Percentiles rank a stretch among this genome's conserved stretches.
These are phyloP conservation scores for Scheffersomyces amazonensis DNA, from an alignment of 805 yeast genomes.

Conservation along the genomic window DNA sequence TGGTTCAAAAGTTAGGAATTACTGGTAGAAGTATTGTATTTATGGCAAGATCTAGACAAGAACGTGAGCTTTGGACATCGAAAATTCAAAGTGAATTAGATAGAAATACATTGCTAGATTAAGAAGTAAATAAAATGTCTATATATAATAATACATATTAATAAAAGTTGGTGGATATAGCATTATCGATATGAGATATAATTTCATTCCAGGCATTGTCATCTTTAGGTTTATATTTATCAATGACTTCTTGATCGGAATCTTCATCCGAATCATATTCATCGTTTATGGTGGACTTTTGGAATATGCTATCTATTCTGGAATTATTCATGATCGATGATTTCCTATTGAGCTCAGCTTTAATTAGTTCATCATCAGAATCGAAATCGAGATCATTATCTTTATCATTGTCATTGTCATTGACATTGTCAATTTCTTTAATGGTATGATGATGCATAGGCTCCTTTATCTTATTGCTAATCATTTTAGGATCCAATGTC, in stretches of 20 bases:
- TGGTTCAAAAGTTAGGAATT: conserved; percentile 57
- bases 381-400: neutral
- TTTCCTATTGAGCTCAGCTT: no score
- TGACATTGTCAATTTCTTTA: no score
- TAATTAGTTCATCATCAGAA: neutral
- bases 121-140: neutral
- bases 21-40: conserved; percentile 71
- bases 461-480: conserved; percentile 9
- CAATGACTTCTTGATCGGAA: conserved; percentile 19
- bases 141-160: neutral
- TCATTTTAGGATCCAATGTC: neutral
- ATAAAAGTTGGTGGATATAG: neutral
- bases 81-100: conserved; percentile 44
- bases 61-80: conserved; percentile 79
- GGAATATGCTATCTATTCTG: no score
- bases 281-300: no score
- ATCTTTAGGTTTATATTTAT: neutral
- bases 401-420: no score
- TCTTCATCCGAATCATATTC: conserved; percentile 8
- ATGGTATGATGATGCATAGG: no score
- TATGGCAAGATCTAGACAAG: conserved; percentile 78
- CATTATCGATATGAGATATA: conserved; percentile 16
- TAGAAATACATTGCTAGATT: conserved; percentile 19
- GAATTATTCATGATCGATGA: no score
- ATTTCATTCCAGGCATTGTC: conserved; percentile 6